phyloP scores from a whole-genome alignment of 1,284 basidiomycete genomes.

The Uromyces viciae-fabae region DNA sequence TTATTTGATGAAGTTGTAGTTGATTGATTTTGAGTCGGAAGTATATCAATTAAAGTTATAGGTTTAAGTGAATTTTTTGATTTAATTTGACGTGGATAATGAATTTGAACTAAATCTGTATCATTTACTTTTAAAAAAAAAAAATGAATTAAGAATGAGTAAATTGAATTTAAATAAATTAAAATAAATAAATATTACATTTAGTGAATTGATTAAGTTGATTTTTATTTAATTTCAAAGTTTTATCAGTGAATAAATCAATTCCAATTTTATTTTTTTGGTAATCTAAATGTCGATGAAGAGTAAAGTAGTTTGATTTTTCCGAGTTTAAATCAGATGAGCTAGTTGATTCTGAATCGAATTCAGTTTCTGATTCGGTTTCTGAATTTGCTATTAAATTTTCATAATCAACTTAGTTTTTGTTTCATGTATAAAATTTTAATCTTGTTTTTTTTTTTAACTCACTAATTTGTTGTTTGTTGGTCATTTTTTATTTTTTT shows the following conservation, averaged over 20 bases:
- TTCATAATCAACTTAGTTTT: no score
- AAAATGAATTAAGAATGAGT: not conserved
- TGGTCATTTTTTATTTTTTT: no score
- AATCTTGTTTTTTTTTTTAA: no score
- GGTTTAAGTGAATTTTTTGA: not conserved
- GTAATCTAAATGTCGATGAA: conserved; percentile 35
- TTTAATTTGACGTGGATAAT: conserved; percentile 21
- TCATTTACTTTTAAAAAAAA: conserved; percentile 21
- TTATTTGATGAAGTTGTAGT: conserved; percentile 2
- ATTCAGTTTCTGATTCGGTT: not conserved
- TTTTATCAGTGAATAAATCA: conserved; percentile 20
- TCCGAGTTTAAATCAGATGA: conserved; percentile 4
- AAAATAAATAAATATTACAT: not conserved
- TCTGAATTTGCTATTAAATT: not conserved
- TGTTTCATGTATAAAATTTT: no score
- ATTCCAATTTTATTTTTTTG: not conserved
- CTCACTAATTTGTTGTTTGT: no score
- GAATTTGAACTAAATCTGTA: conserved; percentile 43
- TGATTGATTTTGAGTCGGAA: not conserved
- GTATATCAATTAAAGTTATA: not conserved
- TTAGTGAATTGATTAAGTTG: not conserved
- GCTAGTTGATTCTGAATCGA: not conserved
- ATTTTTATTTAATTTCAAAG: conserved; percentile 19
- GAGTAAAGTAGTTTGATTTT: conserved; percentile 7
- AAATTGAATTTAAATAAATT: not conserved